These are phyloP conservation scores for Allomyces arbusculus DNA, from an alignment of 192 early-diverging fungal genomes.

Conservation along the genomic window DNA sequence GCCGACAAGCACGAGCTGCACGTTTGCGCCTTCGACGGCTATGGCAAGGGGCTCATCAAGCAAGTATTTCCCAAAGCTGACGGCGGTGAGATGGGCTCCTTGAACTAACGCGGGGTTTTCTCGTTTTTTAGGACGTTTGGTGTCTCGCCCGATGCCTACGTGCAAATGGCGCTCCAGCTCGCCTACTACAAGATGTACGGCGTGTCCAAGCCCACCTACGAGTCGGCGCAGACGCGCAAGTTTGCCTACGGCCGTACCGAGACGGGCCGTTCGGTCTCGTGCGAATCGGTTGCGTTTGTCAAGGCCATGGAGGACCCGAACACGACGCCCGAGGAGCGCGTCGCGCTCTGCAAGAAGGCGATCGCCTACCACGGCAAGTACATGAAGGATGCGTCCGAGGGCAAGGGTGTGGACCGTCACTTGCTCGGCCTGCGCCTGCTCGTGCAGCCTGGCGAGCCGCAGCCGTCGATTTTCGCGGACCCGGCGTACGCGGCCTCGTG, in stretches of 20 bases:
- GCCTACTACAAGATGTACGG: constrained; percentile 86
- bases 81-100: too few relatives aligned
- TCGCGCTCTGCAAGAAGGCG: constrained; percentile 49
- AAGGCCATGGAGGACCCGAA: constrained; percentile 58
- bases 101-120: too few relatives aligned
- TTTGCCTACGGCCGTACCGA: constrained; percentile 90
- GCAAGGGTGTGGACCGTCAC: constrained; percentile 63
- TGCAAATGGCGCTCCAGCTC: constrained; percentile 87
- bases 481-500: constrained; percentile 42
- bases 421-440: constrained; percentile 50
- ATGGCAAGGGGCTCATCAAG: constrained; percentile 93
- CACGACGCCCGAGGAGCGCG: constrained; percentile 27
- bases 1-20: constrained; percentile 60
- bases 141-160: constrained; percentile 57
- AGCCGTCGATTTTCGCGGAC: constrained; percentile 35
- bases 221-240: constrained; percentile 77
- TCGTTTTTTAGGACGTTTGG: constrained; percentile 19
- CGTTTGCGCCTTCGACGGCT: constrained; percentile 64
- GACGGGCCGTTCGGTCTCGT: constrained; percentile 60
- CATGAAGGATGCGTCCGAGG: constrained; percentile 60
- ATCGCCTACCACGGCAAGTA: constrained; percentile 55
- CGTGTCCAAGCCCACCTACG: constrained; percentile 62
- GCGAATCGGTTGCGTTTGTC: constrained; percentile 62
- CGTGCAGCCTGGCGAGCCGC: constrained; percentile 17
- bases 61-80: constrained; percentile 10